phyloP scores from a whole-genome alignment of 2,329 filamentous ascomycete species.

The Diplodia seriata region DNA sequence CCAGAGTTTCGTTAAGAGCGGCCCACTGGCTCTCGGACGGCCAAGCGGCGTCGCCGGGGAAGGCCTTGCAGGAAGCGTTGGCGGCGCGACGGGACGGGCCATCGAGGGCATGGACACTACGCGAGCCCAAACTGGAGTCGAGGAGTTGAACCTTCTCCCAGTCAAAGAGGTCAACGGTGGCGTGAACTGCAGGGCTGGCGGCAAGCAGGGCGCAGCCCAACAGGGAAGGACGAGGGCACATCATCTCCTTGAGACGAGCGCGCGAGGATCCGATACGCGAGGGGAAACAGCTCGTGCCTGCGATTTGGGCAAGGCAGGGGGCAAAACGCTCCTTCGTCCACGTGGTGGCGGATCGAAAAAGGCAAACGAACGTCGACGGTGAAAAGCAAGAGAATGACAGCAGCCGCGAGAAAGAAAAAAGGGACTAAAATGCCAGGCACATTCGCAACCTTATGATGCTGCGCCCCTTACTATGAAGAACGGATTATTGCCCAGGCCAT shows the following conservation, averaged over 20 bases:
- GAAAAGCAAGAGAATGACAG: background rate
- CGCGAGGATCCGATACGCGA: conserved; percentile 26
- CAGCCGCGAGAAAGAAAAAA: background rate
- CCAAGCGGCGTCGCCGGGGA: conserved; percentile 57
- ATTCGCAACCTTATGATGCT: conserved; percentile 14
- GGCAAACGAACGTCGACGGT: conserved; percentile 18
- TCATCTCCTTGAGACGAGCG: background rate
- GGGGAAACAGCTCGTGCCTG: background rate
- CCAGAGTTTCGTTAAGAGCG: conserved; percentile 54
- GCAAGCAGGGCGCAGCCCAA: conserved; percentile 22
- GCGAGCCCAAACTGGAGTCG: background rate
- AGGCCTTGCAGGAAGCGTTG: conserved; percentile 54
- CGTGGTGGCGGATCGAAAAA: background rate
- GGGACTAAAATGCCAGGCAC: background rate
- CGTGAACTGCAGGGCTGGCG: conserved; percentile 15
- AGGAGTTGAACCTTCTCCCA: conserved; percentile 26
- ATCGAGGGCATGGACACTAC: background rate
- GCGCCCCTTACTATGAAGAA: conserved; percentile 1
- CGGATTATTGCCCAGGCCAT: background rate
- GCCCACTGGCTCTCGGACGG: conserved; percentile 57
- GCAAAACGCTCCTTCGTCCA: background rate
- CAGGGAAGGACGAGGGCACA: conserved; percentile 14
- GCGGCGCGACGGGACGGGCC: conserved; percentile 15
- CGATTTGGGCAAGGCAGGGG: background rate
- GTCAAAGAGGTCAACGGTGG: conserved; percentile 17